A percentile compares a stretch with the other conserved stretches of the same genome.
These are phyloP conservation scores for Verticillium nubilum DNA, from an alignment of 2,329 filamentous ascomycete species.

Conservation along the genomic window DNA sequence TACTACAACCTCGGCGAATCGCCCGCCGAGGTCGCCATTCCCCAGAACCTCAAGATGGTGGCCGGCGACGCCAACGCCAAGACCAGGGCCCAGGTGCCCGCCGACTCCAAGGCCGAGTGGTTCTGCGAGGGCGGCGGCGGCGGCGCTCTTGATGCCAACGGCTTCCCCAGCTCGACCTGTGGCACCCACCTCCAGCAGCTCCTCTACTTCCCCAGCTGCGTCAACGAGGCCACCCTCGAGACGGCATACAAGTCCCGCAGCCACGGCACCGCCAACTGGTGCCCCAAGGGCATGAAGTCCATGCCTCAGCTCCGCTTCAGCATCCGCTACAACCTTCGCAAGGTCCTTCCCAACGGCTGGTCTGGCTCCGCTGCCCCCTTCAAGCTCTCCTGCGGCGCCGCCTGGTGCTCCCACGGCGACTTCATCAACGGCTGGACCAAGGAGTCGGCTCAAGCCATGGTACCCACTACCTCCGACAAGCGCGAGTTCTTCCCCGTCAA, in stretches of 20 bases:
- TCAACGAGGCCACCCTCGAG: slow-evolving; percentile 17
- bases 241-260: slow-evolving; percentile 17
- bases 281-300: slow-evolving; percentile 35
- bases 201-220: slow-evolving; percentile 26
- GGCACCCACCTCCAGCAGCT: slow-evolving; percentile 48
- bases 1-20: slow-evolving; percentile 37
- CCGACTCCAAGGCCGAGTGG: slow-evolving; percentile 16
- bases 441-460: slow-evolving; percentile 34
- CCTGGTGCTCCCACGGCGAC: slow-evolving; percentile 39
- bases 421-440: slow-evolving; percentile 43
- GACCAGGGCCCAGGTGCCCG: slow-evolving; percentile 26
- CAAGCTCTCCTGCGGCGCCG: slow-evolving; percentile 33
- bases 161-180: slow-evolving; percentile 65
- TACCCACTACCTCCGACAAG: slow-evolving; percentile 27
- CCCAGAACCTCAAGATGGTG: slow-evolving; percentile 36
- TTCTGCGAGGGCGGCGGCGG: slow-evolving; percentile 24
- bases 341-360: slow-evolving; percentile 37
- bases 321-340: slow-evolving; percentile 40
- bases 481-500: slow-evolving; percentile 29
- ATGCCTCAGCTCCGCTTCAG: slow-evolving; percentile 43
- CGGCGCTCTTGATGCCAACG: slow-evolving; percentile 48
- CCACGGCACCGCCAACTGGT: slow-evolving; percentile 28
- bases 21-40: slow-evolving; percentile 36
- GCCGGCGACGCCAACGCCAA: slow-evolving; percentile 32
- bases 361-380: slow-evolving; percentile 34